Evolutionary conservation across 495 filamentous ascomycete species (phyloP).

Genomic region (Xylaria cubensis): DNA sequence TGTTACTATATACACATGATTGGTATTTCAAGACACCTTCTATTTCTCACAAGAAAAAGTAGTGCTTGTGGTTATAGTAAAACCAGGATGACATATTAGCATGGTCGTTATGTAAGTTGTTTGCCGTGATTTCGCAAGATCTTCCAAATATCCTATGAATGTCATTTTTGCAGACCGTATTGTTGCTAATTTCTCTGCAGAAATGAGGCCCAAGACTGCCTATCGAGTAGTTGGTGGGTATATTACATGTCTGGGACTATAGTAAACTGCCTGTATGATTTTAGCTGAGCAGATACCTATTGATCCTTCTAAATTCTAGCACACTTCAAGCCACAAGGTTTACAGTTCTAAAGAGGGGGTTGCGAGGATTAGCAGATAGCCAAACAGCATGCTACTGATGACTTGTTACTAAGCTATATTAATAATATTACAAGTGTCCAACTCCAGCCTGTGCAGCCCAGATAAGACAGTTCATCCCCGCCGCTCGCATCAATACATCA

Average conservation of each 20-base stretch:
- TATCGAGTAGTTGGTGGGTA: background rate
- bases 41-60: background rate
- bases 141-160: background rate
- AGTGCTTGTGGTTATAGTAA: background rate
- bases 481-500: constrained; percentile 14
- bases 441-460: background rate
- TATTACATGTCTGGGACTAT: background rate
- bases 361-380: background rate
- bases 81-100: background rate
- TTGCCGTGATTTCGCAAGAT: background rate
- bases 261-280: background rate
- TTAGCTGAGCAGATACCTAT: too few species aligned
- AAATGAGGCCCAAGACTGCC: background rate
- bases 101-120: background rate
- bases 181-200: background rate
- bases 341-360: background rate
- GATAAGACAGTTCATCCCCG: constrained; percentile 7
- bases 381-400: background rate
- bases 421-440: constrained; percentile 21
- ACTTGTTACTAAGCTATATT: constrained; percentile 2
- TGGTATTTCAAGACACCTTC: background rate
- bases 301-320: background rate
- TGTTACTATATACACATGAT: background rate
- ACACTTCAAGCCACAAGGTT: background rate
- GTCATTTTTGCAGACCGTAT: background rate